Evolutionary conservation across 805 yeast species (phyloP).

Genomic region (Candida nonsorbophila): DNA sequence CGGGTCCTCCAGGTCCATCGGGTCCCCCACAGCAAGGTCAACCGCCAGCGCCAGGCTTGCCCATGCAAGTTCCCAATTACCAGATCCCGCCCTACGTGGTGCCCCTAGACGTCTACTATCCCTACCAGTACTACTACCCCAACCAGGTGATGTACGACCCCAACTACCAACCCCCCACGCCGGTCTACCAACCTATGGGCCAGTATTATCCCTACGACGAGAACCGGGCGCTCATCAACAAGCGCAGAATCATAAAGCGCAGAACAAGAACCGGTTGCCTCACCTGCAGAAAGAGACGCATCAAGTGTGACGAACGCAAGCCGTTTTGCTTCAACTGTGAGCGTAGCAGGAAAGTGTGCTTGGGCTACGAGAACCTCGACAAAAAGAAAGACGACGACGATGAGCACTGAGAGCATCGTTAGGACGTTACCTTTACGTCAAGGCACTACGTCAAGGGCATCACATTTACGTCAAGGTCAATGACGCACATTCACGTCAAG

Average conservation of each 20-base stretch:
- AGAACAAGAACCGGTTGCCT: conserved; percentile 73
- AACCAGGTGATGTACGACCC: conserved; percentile 1
- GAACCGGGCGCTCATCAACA: conserved; percentile 12
- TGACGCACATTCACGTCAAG: too few relatives aligned
- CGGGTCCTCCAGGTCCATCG: too few relatives aligned
- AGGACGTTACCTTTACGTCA: too few relatives aligned
- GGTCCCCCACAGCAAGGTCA: neutral
- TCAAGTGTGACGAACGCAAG: conserved; percentile 72
- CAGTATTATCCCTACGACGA: conserved; percentile 10
- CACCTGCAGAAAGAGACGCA: conserved; percentile 66
- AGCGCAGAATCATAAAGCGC: conserved; percentile 45
- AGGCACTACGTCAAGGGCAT: too few relatives aligned
- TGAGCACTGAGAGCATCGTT: conserved; percentile 2
- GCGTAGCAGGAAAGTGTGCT: conserved; percentile 56
- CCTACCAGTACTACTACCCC: conserved; percentile 1
- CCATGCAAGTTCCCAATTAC: neutral
- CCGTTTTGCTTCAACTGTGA: conserved; percentile 68
- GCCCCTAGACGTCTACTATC: neutral
- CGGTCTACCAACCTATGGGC: conserved; percentile 2
- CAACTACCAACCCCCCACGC: conserved; percentile 3
- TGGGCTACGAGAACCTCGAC: conserved; percentile 50
- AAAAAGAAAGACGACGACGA: conserved; percentile 4
- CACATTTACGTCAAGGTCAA: too few relatives aligned
- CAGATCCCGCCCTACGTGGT: conserved; percentile 1
- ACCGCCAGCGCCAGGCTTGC: neutral